phyloP scores from a whole-genome alignment of 768 basidiomycete genomes.

The Collybia sp. region DNA sequence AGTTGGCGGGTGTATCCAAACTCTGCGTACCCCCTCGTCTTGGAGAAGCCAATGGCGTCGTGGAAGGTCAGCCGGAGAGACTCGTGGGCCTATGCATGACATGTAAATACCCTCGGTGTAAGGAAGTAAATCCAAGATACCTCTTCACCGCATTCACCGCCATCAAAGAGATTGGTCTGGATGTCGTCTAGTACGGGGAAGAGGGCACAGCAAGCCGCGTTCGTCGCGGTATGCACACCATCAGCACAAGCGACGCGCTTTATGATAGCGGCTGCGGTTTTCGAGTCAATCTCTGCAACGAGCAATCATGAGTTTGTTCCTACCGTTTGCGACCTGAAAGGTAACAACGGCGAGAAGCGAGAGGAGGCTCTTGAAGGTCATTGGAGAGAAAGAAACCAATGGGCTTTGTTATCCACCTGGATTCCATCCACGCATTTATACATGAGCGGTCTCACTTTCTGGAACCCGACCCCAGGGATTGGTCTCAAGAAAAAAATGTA shows the following conservation, averaged over 20 bases:
- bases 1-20: conserved; percentile 5
- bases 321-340: conserved; percentile 2
- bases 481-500: too few relatives aligned
- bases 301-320: neutral
- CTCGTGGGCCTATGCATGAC: conserved; percentile 15
- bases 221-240: conserved; percentile 18
- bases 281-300: too few relatives aligned
- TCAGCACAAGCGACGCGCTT: conserved; percentile 19
- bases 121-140: neutral
- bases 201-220: conserved; percentile 32
- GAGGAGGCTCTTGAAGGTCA: too few relatives aligned
- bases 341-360: neutral
- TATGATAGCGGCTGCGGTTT: conserved; percentile 6
- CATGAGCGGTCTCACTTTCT: too few relatives aligned
- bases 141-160: neutral
- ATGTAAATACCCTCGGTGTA: conserved; percentile 18
- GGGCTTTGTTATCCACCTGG: too few relatives aligned
- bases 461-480: too few relatives aligned
- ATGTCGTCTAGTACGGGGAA: conserved; percentile 17
- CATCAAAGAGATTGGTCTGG: neutral
- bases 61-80: neutral
- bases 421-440: too few relatives aligned
- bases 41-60: neutral
- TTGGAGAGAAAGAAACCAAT: too few relatives aligned
- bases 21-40: conserved; percentile 6